These are phyloP conservation scores for Xylariales sp. DNA, from an alignment of 2,329 filamentous ascomycete genomes.

Conservation along the genomic window DNA sequence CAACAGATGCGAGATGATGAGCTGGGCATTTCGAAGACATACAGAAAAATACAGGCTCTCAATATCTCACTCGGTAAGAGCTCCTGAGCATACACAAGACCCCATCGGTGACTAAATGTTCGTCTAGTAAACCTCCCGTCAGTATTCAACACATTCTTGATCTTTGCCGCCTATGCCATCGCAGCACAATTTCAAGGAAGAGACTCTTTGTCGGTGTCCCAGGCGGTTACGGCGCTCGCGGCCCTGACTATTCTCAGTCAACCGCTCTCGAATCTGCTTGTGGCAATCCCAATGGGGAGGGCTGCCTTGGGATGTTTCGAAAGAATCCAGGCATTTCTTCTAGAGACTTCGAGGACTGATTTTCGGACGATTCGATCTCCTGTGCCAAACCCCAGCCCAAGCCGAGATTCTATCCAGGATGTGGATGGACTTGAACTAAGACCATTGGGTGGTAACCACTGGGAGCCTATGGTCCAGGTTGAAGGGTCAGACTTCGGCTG, in stretches of 20 bases:
- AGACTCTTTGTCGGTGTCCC: conserved; percentile 11
- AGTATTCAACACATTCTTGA: conserved; percentile 17
- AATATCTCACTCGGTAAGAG: conserved; percentile 12
- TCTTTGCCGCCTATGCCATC: conserved; percentile 23
- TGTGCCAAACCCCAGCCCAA: background rate
- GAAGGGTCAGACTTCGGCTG: background rate
- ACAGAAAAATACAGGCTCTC: conserved; percentile 12
- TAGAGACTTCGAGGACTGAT: background rate
- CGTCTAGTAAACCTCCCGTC: conserved; percentile 11
- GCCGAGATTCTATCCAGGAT: background rate
- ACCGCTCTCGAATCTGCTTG: conserved; percentile 19
- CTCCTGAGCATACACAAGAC: background rate
- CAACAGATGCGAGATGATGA: conserved; percentile 14
- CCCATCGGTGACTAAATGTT: background rate
- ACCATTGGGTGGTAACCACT: background rate
- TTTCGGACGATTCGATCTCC: background rate
- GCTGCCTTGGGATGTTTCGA: conserved; percentile 22
- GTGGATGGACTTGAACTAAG: background rate
- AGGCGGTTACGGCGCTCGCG: conserved; percentile 23
- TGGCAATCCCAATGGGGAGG: conserved; percentile 20
- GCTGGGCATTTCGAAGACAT: conserved; percentile 13
- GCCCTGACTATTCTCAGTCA: conserved; percentile 19
- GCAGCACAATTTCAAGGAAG: conserved; percentile 15
- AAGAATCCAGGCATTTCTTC: conserved; percentile 18
- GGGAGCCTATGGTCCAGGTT: background rate